Evolutionary conservation across 2,329 filamentous ascomycete species (phyloP).

Genomic region (Colletotrichum australisinense): DNA sequence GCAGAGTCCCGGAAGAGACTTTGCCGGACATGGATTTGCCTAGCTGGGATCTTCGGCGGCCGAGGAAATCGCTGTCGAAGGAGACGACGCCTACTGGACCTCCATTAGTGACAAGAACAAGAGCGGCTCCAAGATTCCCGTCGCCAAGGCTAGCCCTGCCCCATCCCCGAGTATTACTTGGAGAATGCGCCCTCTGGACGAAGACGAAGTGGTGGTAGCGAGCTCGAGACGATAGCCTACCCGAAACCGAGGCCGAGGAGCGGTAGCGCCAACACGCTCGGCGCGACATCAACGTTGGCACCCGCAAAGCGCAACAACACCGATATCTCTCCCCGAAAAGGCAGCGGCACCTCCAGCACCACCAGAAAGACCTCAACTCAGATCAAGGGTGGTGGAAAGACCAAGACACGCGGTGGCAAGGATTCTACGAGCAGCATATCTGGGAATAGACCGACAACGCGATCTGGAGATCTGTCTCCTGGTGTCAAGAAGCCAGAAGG

Average conservation of each 20-base stretch:
- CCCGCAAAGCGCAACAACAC: conserved; percentile 55
- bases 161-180: conserved; percentile 77
- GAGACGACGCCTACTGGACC: conserved; percentile 63
- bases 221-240: conserved; percentile 68
- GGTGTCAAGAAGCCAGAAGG: conserved; percentile 81
- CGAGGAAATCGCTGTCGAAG: conserved; percentile 78
- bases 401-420: conserved; percentile 72
- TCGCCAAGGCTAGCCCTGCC: conserved; percentile 82
- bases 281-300: conserved; percentile 43
- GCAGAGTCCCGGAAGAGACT: conserved; percentile 50
- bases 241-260: conserved; percentile 77
- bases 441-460: conserved; percentile 71
- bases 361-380: conserved; percentile 58
- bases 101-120: conserved; percentile 61
- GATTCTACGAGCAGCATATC: conserved; percentile 56
- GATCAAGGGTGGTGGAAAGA: conserved; percentile 61
- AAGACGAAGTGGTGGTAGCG: conserved; percentile 64
- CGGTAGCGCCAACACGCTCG: conserved; percentile 70
- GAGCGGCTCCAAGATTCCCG: conserved; percentile 78
- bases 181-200: conserved; percentile 78
- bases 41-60: conserved; percentile 78
- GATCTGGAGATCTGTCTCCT: conserved; percentile 66
- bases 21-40: conserved; percentile 54
- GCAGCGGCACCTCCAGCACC: conserved; percentile 37
- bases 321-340: conserved; percentile 68